Evolutionary conservation across 805 yeast genomes (phyloP).

Genomic region (Scheffersomyces coipomensis): DNA sequence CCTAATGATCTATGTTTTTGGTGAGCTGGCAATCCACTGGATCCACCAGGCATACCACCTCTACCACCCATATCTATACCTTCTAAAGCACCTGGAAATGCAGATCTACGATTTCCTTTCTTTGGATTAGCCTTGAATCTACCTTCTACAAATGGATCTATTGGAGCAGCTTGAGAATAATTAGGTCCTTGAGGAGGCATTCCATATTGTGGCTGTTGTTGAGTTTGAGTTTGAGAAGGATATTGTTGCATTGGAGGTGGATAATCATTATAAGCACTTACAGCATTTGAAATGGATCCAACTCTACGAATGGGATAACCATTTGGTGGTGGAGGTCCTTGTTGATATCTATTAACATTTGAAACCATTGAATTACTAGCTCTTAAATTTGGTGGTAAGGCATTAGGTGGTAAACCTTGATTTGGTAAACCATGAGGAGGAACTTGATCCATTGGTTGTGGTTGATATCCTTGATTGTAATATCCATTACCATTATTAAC

Average conservation of each 20-base stretch:
- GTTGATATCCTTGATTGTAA: slow-evolving; percentile 4
- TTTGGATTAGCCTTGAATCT: slow-evolving; percentile 24
- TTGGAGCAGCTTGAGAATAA: slow-evolving; percentile 19
- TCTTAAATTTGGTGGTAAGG: slow-evolving; percentile 24
- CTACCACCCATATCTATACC: slow-evolving; percentile 44
- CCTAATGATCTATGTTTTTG: slow-evolving; percentile 10
- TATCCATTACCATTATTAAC: slow-evolving; percentile 5
- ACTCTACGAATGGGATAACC: slow-evolving; percentile 1
- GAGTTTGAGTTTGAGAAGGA: slow-evolving; percentile 5
- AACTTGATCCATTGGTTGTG: slow-evolving; percentile 21
- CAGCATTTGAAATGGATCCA: slow-evolving; percentile 7
- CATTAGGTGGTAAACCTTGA: slow-evolving; percentile 23
- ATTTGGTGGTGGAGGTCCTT: slow-evolving; percentile 2
- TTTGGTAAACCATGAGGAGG: slow-evolving; percentile 32
- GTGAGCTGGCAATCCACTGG: slow-evolving; percentile 1
- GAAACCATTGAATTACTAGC: slow-evolving; percentile 14
- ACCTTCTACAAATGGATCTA: slow-evolving; percentile 23
- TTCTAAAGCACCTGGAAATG: slow-evolving; percentile 24
- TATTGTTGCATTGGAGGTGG: slow-evolving; percentile 7
- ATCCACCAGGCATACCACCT: slow-evolving; percentile 40
- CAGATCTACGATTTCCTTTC: slow-evolving; percentile 34
- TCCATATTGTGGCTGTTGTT: slow-evolving; percentile 8
- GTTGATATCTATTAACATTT: slow-evolving; percentile 12
- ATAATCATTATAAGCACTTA: slow-evolving; percentile 7
- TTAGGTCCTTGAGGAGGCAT: slow-evolving; percentile 13